These are phyloP conservation scores for Jatropha curcas DNA, from an alignment of 345 rosid species.

Conservation along the genomic window DNA sequence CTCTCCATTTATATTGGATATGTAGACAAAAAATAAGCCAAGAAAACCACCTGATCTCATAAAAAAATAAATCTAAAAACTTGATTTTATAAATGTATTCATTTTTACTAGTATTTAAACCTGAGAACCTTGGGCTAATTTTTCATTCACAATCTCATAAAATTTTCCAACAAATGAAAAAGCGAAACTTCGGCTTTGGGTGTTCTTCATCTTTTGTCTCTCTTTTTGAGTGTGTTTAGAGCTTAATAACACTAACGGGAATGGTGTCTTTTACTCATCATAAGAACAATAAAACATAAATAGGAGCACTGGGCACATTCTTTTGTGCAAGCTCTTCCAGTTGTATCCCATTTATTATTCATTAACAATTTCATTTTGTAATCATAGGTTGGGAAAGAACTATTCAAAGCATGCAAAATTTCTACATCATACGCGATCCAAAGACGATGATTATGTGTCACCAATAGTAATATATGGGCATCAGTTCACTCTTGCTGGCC, in stretches of 20 bases:
- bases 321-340: not conserved
- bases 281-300: not conserved
- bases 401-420: conserved; percentile 63
- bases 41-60: not conserved
- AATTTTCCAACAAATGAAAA: not conserved
- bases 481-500: conserved; percentile 68
- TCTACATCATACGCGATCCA: conserved; percentile 58
- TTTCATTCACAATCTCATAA: not conserved
- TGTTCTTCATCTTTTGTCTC: not conserved
- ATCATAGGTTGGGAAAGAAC: conserved; percentile 54
- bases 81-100: not conserved
- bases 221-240: not conserved
- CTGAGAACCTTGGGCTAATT: not conserved
- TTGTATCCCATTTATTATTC: not conserved
- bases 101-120: too few species aligned
- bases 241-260: not conserved
- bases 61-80: too few species aligned
- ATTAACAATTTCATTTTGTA: conserved; percentile 7
- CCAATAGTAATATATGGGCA: conserved; percentile 81
- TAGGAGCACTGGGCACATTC: not conserved
- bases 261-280: not conserved
- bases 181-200: not conserved
- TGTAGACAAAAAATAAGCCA: not conserved
- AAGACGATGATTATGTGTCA: conserved; percentile 59
- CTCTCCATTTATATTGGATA: not conserved